Conservation (phyloP, 805 yeast genomes). For the Barnettozyma salicaria region DNA sequence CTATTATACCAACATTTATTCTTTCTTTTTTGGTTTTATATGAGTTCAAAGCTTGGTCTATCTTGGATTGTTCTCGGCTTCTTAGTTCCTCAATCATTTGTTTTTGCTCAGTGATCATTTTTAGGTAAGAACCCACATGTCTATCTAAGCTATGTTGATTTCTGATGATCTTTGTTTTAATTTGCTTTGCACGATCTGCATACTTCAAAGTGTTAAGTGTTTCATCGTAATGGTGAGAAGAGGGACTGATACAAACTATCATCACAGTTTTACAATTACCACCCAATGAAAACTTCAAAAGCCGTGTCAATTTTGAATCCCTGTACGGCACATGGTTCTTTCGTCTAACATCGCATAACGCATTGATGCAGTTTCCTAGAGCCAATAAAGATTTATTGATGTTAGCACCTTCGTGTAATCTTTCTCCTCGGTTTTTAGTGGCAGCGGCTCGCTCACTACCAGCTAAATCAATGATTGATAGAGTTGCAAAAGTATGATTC, state of each 20-base stretch:
- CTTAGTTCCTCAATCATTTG: conserved; percentile 66
- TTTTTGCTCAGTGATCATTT: conserved; percentile 78
- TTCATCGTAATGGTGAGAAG: conserved; percentile 84
- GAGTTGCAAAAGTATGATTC: conserved; percentile 68
- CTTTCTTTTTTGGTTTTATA: conserved; percentile 33
- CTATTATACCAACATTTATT: conserved; percentile 35
- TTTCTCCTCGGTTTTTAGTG: conserved; percentile 74
- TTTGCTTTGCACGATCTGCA: conserved; percentile 87
- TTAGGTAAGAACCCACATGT: conserved; percentile 79
- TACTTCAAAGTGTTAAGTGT: conserved; percentile 86
- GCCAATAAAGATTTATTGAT: conserved; percentile 86
- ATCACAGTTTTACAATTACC: conserved; percentile 94
- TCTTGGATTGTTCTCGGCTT: conserved; percentile 41
- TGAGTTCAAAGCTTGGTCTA: conserved; percentile 34
- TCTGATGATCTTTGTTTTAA: conserved; percentile 70
- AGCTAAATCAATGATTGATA: conserved; percentile 86
- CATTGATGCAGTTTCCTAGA: conserved; percentile 89
- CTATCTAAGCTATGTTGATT: conserved; percentile 72
- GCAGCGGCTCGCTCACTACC: conserved; percentile 94
- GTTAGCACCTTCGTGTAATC: conserved; percentile 88
- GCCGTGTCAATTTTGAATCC: conserved; percentile 82
- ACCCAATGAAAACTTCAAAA: conserved; percentile 83
- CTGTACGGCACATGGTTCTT: conserved; percentile 81
- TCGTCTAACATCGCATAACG: conserved; percentile 68
- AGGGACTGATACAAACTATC: conserved; percentile 93